Base-by-base conservation (phyloP, 1,139 yeast genomes). In the Debaryomyces coudertii region DNA sequence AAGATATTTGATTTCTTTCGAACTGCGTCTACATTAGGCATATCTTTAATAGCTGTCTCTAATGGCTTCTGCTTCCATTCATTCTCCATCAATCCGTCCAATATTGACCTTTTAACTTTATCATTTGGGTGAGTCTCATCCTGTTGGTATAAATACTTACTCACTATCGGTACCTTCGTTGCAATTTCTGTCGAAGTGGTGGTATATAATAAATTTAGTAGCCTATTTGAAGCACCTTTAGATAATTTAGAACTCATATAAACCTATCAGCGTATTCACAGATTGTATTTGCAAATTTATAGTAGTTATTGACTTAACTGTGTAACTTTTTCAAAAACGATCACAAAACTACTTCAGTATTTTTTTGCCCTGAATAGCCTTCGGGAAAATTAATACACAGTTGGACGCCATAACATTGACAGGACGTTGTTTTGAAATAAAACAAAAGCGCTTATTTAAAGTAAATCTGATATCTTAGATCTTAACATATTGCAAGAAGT, bases 1-100 rank as follows among this genome's bases (percentile, higher is more conserved):
- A 80, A 61, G 2, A 79, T 56, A 45, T 65, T 69, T 9, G 73
- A 56, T 23, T 48, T 46, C 14, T 43, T 34, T 23, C 40, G 45
- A 7, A 50, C 50, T n/a, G 23, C 30, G 7, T 22, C 14, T 0
- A 25, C 11, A 5, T 47, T 43, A 2, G 62, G 60, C 7, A 67
- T 50, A 31, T 63, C 71, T 2, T 45, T 45, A 4, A 60, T 44
- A 0, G 74, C 76, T 11, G 47, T 48, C 2, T 35, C 47, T 39
- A 62, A 45, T 2, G 71, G 73, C 34, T 53, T 58, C 46, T 66
- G 70, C 33, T 54, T 55, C 73, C 74, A 70, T 36, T 60, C 64
- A 42, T 67, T 65, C 42, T 60, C 64, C 58, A 57, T 53, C 43
- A 71, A 54, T 7, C 53, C 63, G 46, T 69, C 75, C 11, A 70